Evolutionary conservation across 441 rosid species (phyloP), one percentile per base, ranked within the genome.

Genomic region (Metrosideros polymorpha): DNA sequence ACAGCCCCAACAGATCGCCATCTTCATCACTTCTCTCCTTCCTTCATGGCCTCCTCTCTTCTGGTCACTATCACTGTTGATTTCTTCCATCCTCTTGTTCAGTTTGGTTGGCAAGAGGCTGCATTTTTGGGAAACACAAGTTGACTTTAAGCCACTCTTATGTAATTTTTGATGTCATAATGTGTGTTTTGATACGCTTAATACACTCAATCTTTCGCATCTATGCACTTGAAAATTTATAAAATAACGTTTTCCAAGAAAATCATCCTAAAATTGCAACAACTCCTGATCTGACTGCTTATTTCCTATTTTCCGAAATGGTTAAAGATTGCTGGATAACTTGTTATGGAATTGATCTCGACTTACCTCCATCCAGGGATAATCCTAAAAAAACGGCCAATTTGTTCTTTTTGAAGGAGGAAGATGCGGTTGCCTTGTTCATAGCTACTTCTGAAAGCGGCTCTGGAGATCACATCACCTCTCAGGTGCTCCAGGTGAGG

Each of bases 1-100:
- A 54, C 24, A 82, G 82, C 12, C 91, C 91, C 42, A 89, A 53
- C 42, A 91, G 85, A 59, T 90, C 88, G 19, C 85, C 88, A 15
- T 77, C 79, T 6, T 42, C 59, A 0, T 47, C 85, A 76, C 84
- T 84, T n/a, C 86, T n/a, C 85, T 6, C 24, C 71, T 42, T 83
- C 87, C 75, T 86, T n/a, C n/a, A n/a, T n/a, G n/a, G n/a, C n/a
- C n/a, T n/a, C n/a, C n/a, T n/a, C n/a, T n/a, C n/a, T n/a, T n/a
- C n/a, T n/a, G n/a, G n/a, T n/a, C n/a, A n/a, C n/a, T n/a, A n/a
- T n/a, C n/a, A n/a, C n/a, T n/a, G n/a, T n/a, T n/a, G n/a, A n/a
- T n/a, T n/a, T n/a, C n/a, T n/a, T n/a, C n/a, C n/a, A n/a, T n/a
- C n/a, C n/a, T n/a, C n/a, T n/a, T n/a, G n/a, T 43, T 42, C 86